These are phyloP conservation scores for Macadamia tetraphylla DNA, from an alignment of 164 flowering plant genomes.

Conservation along the genomic window DNA sequence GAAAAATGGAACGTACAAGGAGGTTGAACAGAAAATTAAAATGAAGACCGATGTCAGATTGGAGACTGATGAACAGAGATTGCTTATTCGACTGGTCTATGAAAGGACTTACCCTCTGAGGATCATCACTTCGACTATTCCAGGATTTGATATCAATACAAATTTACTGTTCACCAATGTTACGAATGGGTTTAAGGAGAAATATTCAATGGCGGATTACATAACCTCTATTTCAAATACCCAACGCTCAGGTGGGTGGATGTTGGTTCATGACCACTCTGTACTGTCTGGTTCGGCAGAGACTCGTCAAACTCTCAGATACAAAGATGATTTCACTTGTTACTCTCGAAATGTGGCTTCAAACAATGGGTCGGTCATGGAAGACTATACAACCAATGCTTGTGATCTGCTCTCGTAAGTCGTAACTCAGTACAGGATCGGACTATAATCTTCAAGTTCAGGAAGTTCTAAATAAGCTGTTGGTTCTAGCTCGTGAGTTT, in stretches of 20 bases:
- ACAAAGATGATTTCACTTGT: slow-evolving; percentile 35
- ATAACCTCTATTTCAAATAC: slow-evolving; percentile 23
- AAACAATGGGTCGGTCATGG: slow-evolving; percentile 29
- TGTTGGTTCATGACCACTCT: slow-evolving; percentile 58
- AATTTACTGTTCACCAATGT: slow-evolving; percentile 35
- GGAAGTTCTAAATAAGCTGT: neutral
- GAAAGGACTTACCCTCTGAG: slow-evolving; percentile 40
- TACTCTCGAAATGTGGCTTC: slow-evolving; percentile 35
- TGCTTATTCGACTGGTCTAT: slow-evolving; percentile 12
- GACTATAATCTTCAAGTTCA: neutral
- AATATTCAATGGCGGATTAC: slow-evolving; percentile 8
- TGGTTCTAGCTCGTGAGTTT: neutral
- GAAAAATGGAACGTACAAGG: slow-evolving; percentile 41
- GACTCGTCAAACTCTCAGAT: slow-evolving; percentile 42
- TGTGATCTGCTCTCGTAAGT: slow-evolving; percentile 17
- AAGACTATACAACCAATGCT: slow-evolving; percentile 23
- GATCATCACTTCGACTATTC: slow-evolving; percentile 27
- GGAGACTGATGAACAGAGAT: slow-evolving; percentile 12
- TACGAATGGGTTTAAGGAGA: slow-evolving; percentile 34
- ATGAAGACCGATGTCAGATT: slow-evolving; percentile 24
- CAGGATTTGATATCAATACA: slow-evolving; percentile 23
- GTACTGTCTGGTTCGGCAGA: slow-evolving; percentile 55
- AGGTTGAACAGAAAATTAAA: slow-evolving; percentile 43
- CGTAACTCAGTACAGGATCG: neutral
- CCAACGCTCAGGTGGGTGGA: slow-evolving; percentile 62